These are phyloP conservation scores for Pleurozium schreberi DNA, from an alignment of 225 moss, liverwort and hornwort species.

Conservation along the genomic window DNA sequence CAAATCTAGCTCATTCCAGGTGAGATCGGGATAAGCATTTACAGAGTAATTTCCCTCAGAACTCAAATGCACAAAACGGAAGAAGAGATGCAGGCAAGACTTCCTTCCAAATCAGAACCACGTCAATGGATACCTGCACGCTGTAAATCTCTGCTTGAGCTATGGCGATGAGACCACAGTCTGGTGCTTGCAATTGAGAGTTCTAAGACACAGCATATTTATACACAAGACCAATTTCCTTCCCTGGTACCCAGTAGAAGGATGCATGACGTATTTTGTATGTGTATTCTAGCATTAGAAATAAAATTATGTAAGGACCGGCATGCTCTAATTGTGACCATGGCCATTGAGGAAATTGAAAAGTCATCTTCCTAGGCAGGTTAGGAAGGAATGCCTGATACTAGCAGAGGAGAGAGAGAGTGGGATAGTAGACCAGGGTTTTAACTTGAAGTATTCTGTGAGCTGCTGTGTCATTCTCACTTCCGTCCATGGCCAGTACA, in stretches of 20 bases:
- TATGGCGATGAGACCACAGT: not conserved
- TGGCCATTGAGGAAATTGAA: too few relatives aligned
- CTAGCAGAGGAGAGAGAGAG: too few relatives aligned
- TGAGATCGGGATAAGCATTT: not conserved
- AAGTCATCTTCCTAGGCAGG: not conserved
- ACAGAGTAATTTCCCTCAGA: not conserved
- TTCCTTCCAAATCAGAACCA: not conserved
- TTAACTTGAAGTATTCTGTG: too few relatives aligned
- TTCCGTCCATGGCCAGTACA: too few relatives aligned
- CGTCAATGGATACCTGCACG: not conserved
- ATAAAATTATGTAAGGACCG: not conserved
- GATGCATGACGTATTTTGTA: not conserved
- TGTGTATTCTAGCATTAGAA: not conserved
- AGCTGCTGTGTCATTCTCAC: too few relatives aligned
- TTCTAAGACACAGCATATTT: not conserved
- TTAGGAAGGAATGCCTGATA: not conserved
- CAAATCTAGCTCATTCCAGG: not conserved
- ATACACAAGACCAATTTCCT: not conserved
- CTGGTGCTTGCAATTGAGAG: not conserved
- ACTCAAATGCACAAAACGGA: not conserved
- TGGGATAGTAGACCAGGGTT: too few relatives aligned
- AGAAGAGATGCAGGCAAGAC: not conserved
- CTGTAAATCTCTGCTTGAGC: not conserved
- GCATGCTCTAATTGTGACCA: not conserved
- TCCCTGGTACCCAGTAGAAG: too few relatives aligned